Percentiles rank a stretch among this genome's conserved stretches.
These are phyloP conservation scores for Massarina eburnea DNA, from an alignment of 2,329 filamentous ascomycete genomes.

Conservation along the genomic window DNA sequence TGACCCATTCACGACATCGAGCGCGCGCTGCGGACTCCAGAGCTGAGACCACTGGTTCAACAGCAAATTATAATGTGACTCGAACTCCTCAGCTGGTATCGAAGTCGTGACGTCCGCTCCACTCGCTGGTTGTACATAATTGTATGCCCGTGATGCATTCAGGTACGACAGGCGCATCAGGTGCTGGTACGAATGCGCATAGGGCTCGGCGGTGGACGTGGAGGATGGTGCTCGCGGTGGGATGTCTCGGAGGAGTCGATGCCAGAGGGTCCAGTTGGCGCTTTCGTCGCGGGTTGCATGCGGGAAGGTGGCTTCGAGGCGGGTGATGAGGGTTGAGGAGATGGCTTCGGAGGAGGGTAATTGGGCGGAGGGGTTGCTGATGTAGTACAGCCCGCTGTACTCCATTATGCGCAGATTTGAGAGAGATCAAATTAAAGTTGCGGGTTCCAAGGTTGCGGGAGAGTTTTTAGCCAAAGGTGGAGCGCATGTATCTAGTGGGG, in stretches of 20 bases:
- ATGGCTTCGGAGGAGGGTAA: constrained; percentile 25
- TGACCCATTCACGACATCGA: constrained; percentile 20
- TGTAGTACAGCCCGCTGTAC: constrained; percentile 26
- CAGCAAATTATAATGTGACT: constrained; percentile 17
- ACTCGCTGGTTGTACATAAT: constrained; percentile 20
- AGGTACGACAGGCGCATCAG: constrained; percentile 30
- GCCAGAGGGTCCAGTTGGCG: constrained; percentile 31
- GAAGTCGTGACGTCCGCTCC: constrained; percentile 13
- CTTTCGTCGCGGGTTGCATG: constrained; percentile 18
- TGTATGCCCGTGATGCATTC: constrained; percentile 21
- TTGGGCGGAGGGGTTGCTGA: constrained; percentile 27
- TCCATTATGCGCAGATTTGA: too few relatives aligned
- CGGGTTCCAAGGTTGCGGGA: background rate
- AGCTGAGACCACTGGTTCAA: constrained; percentile 25
- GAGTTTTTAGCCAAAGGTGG: background rate
- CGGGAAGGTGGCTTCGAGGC: constrained; percentile 30
- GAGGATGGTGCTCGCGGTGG: constrained; percentile 16
- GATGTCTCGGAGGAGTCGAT: constrained; percentile 37
- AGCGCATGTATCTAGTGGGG: too few relatives aligned
- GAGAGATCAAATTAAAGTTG: background rate
- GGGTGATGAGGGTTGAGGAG: constrained; percentile 24
- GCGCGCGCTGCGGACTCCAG: constrained; percentile 28
- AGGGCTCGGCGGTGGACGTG: constrained; percentile 14
- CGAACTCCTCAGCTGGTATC: constrained; percentile 27
- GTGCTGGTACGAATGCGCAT: constrained; percentile 31